Percentiles rank a stretch among this genome's conserved stretches.
These are phyloP conservation scores for Clarireedia hainanense DNA, from an alignment of 2,329 filamentous ascomycete genomes.

Conservation along the genomic window DNA sequence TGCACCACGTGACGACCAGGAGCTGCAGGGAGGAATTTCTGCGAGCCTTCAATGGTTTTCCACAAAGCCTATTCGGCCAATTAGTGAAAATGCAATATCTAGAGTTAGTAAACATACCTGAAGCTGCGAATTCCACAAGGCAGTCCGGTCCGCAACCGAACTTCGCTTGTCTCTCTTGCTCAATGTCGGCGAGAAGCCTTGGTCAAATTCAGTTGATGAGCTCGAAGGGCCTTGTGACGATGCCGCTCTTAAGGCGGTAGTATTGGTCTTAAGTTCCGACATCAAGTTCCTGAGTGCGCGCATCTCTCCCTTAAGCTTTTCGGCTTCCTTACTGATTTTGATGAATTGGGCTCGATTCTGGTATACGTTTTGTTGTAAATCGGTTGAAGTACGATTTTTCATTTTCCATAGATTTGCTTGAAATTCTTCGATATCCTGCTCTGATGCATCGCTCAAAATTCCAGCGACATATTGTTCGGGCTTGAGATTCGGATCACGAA, in stretches of 20 bases:
- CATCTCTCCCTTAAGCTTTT: conserved; percentile 97
- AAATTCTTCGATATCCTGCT: conserved; percentile 29
- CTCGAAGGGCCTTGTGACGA: conserved; percentile 42
- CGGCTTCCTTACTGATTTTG: conserved; percentile 97
- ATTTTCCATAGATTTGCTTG: conserved; percentile 25
- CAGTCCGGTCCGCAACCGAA: conserved; percentile 67
- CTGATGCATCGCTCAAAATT: conserved; percentile 31
- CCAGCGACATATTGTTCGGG: conserved; percentile 64
- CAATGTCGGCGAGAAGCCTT: conserved; percentile 45
- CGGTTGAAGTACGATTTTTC: conserved; percentile 34
- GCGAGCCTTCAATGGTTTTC: conserved; percentile 95
- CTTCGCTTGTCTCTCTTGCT: conserved; percentile 77
- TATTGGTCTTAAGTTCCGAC: conserved; percentile 80
- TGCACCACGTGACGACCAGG: conserved; percentile 89
- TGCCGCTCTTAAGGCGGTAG: conserved; percentile 54
- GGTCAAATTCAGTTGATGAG: conserved; percentile 40
- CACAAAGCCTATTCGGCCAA: conserved; percentile 58
- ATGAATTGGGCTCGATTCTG: conserved; percentile 98
- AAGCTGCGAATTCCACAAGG: conserved; percentile 62
- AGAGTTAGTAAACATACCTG: conserved; percentile 24
- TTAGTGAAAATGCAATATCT: conserved; percentile 8
- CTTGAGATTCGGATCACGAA: conserved; percentile 71
- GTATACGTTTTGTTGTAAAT: conserved; percentile 91
- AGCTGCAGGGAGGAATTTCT: conserved; percentile 89
- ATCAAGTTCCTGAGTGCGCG: conserved; percentile 81